A percentile compares a stretch with the other conserved stretches of the same genome.
These are phyloP conservation scores for Cercospora janseana DNA, from an alignment of 2,329 filamentous ascomycete species.

Conservation along the genomic window DNA sequence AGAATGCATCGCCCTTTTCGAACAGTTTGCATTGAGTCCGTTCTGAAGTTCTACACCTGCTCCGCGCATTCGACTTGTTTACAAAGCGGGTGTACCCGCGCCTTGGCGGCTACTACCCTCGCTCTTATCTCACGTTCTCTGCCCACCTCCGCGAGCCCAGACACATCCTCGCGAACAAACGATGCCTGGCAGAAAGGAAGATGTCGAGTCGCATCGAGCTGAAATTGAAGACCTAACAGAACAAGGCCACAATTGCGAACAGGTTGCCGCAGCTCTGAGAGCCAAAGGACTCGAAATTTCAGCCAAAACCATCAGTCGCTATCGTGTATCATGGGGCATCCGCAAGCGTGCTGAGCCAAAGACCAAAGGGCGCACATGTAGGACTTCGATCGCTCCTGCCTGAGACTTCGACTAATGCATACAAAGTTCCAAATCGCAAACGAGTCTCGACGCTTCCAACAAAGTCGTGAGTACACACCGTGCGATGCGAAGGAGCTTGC, in stretches of 20 bases:
- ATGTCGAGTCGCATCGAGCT: conserved; percentile 21
- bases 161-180: neutral
- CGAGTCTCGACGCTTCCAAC: neutral
- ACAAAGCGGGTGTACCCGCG: neutral
- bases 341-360: conserved; percentile 25
- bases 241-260: conserved; percentile 29
- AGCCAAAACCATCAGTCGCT: conserved; percentile 28
- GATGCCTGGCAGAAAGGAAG: conserved; percentile 15
- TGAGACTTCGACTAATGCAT: no score
- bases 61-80: no score
- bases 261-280: conserved; percentile 26
- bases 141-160: conserved; percentile 1
- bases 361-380: conserved; percentile 21
- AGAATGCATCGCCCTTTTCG: no score
- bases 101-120: neutral
- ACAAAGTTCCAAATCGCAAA: conserved; percentile 9
- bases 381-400: neutral
- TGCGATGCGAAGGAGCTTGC: neutral
- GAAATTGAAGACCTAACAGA: conserved; percentile 27
- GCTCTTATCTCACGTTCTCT: conserved; percentile 2
- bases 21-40: no score
- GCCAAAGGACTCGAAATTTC: conserved; percentile 24
- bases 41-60: no score
- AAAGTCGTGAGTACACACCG: conserved; percentile 8
- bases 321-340: conserved; percentile 30